phyloP scores from a whole-genome alignment of 2,329 filamentous ascomycete species.

The Sporothrix humicola region DNA sequence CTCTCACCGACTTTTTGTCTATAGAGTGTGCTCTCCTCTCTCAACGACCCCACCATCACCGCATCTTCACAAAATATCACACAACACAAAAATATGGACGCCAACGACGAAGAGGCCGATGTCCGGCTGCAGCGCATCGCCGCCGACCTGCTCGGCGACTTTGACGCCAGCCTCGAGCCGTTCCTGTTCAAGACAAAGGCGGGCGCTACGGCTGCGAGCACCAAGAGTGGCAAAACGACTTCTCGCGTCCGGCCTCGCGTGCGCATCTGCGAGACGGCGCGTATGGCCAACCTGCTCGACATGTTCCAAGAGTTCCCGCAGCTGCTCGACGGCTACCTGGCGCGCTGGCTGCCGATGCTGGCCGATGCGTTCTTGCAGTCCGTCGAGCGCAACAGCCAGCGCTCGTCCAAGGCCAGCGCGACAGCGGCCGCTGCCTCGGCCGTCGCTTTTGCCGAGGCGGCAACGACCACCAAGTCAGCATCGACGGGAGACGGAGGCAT shows the following conservation, averaged over 20 bases:
- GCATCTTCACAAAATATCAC: neutral
- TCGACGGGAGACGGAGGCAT: neutral
- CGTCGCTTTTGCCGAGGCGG: neutral
- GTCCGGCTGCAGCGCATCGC: slow-evolving; percentile 67
- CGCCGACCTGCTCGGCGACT: slow-evolving; percentile 62
- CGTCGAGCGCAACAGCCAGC: slow-evolving; percentile 30
- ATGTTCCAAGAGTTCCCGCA: slow-evolving; percentile 96
- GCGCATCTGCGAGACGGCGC: slow-evolving; percentile 38
- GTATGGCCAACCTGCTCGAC: slow-evolving; percentile 63
- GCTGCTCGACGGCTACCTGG: slow-evolving; percentile 83
- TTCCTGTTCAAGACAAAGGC: slow-evolving; percentile 57
- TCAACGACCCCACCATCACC: no score
- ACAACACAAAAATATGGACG: slow-evolving; percentile 57
- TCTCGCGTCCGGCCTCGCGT: slow-evolving; percentile 32
- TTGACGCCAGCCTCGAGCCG: slow-evolving; percentile 58
- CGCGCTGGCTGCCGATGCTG: slow-evolving; percentile 74
- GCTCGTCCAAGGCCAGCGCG: slow-evolving; percentile 31
- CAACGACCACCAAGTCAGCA: neutral
- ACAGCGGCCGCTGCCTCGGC: slow-evolving; percentile 36
- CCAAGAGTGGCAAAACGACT: neutral
- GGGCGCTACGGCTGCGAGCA: neutral
- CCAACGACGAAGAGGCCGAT: slow-evolving; percentile 66
- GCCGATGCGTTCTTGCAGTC: slow-evolving; percentile 75
- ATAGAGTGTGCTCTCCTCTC: no score
- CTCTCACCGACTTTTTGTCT: neutral